Conservation (phyloP, 2,329 filamentous ascomycete species). For the Grosmannia huntii region DNA sequence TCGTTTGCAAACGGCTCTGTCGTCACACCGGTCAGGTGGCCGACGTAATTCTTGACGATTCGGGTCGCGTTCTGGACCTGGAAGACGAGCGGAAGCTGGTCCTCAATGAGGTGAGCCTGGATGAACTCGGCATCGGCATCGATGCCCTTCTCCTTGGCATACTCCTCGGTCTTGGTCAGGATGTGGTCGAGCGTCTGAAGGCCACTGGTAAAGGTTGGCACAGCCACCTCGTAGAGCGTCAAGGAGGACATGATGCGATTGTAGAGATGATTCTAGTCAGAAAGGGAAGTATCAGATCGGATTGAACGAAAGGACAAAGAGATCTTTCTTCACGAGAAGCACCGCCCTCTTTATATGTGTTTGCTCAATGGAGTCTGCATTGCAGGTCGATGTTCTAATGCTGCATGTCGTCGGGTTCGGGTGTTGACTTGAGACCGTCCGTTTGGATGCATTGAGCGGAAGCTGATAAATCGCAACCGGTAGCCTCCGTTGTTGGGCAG, state of each 20-base stretch:
- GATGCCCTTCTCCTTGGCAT: conserved; percentile 18
- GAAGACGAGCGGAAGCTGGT: conserved; percentile 25
- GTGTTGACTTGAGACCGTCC: background rate
- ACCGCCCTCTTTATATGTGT: background rate
- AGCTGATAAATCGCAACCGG: too few species aligned
- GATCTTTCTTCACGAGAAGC: background rate
- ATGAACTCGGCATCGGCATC: conserved; percentile 14
- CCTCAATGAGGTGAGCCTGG: conserved; percentile 17
- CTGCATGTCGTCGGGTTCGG: background rate
- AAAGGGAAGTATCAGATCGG: background rate
- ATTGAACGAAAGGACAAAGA: background rate
- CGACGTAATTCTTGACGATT: conserved; percentile 16
- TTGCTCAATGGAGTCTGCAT: background rate
- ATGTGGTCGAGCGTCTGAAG: conserved; percentile 18
- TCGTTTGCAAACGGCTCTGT: conserved; percentile 14
- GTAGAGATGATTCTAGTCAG: background rate
- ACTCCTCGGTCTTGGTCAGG: conserved; percentile 18
- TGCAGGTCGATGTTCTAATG: background rate
- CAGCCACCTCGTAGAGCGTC: conserved; percentile 17
- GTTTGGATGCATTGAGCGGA: background rate
- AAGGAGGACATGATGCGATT: conserved; percentile 15
- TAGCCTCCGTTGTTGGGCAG: too few species aligned
- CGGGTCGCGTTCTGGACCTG: conserved; percentile 21
- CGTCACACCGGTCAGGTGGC: conserved; percentile 14
- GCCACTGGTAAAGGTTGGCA: conserved; percentile 14